phyloP scores from a whole-genome alignment of 371 early-diverging fungal species.

The Mucor indicus region DNA sequence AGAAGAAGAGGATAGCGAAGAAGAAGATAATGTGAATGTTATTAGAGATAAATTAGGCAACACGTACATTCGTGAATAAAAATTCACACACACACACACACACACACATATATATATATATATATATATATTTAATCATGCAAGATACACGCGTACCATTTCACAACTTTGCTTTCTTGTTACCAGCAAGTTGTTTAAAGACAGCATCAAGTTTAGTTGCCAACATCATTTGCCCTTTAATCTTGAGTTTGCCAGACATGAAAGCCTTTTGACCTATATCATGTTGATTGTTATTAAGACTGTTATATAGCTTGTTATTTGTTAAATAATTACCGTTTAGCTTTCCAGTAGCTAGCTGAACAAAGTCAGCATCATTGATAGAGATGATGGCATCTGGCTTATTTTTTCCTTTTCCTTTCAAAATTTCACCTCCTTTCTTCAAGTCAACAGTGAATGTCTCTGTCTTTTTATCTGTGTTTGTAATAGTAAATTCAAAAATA shows the following conservation, averaged over 20 bases:
- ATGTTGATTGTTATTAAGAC: too few species aligned
- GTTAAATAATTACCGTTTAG: conserved; percentile 71
- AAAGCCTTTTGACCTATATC: conserved; percentile 67
- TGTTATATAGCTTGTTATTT: conserved; percentile 80
- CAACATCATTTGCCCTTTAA: conserved; percentile 87
- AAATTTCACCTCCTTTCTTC: conserved; percentile 63
- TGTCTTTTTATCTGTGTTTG: conserved; percentile 59
- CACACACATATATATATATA: neutral
- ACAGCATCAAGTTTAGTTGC: conserved; percentile 72
- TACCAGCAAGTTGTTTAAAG: conserved; percentile 42
- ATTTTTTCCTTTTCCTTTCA: conserved; percentile 60
- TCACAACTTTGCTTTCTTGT: conserved; percentile 52
- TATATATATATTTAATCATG: neutral
- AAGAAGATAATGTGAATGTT: neutral
- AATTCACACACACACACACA: neutral
- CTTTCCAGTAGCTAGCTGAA: conserved; percentile 81
- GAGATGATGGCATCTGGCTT: conserved; percentile 68
- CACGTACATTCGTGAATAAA: conserved; percentile 8
- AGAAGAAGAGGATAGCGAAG: conserved; percentile 3
- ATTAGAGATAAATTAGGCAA: conserved; percentile 18
- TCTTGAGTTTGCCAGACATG: conserved; percentile 77
- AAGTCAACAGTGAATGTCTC: conserved; percentile 76
- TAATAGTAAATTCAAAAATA: conserved; percentile 82
- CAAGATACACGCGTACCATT: neutral
- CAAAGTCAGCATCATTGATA: conserved; percentile 79